Percentiles rank a stretch among this genome's conserved stretches.
Conservation (phyloP, 129 eudicot genomes). For the Flaveria trinervia region DNA sequence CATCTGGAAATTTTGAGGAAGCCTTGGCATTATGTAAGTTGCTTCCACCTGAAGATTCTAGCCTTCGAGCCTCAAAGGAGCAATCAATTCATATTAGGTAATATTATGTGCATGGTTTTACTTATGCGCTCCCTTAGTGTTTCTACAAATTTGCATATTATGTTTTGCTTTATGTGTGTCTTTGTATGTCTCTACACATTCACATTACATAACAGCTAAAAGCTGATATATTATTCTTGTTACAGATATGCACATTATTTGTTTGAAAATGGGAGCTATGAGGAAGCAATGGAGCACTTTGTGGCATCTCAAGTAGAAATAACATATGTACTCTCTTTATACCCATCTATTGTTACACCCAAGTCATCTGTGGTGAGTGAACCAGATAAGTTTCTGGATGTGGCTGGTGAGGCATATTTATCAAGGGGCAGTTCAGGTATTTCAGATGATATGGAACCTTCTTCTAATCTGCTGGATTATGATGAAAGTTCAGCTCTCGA, state of each 20-base stretch:
- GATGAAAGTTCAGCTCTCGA: constrained; percentile 72
- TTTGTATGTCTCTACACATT: background rate
- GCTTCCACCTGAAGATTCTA: constrained; percentile 98
- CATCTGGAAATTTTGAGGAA: constrained; percentile 97
- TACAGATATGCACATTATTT: constrained; percentile 91
- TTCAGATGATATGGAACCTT: constrained; percentile 87
- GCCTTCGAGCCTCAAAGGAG: constrained; percentile 96
- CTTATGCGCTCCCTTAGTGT: background rate
- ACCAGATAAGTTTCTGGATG: constrained; percentile 71
- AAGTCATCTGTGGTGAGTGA: constrained; percentile 64
- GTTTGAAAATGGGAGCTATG: constrained; percentile 93
- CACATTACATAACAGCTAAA: constrained; percentile 3
- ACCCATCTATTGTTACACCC: constrained; percentile 81
- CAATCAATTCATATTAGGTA: constrained; percentile 96
- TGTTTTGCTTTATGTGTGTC: constrained; percentile 17
- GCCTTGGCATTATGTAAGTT: constrained; percentile 92
- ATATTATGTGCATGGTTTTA: background rate
- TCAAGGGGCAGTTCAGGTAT: constrained; percentile 81
- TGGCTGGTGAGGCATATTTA: constrained; percentile 58
- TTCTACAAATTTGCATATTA: constrained; percentile 3
- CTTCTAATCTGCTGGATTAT: constrained; percentile 56
- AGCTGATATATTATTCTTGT: constrained; percentile 8
- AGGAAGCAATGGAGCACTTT: constrained; percentile 99
- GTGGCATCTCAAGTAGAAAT: constrained; percentile 91
- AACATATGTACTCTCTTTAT: constrained; percentile 81